Evolutionary conservation across 148 eudicot species (phyloP), one percentile per base, ranked within the genome.

Genomic region (Vaccinium myrtillus): DNA sequence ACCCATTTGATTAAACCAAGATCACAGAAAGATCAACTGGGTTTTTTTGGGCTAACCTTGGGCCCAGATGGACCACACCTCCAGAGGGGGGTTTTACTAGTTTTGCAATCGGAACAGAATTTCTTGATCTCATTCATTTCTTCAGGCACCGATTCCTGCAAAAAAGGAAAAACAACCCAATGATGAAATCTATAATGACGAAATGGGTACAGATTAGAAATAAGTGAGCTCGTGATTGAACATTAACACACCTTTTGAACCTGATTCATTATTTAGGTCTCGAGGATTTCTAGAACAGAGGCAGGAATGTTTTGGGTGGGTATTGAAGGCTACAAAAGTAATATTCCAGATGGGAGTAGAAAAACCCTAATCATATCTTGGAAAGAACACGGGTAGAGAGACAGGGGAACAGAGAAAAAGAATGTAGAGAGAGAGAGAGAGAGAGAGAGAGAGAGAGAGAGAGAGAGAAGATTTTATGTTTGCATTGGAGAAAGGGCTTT

Each of bases 51-150:
- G 16, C 23, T 69, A 19, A 93, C 96, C 91, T 92, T 90, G 63
- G 94, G 96, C 73, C 96, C 96, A 82, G 86, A 70, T 78, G 96
- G 96, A 51, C 96, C 96, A 7, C 59, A 86, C 77, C 96, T 92
- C 96, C 96, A 93, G 51, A 92, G 70, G 67, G 96, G 96, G 6
- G 96, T 93, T 78, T 74, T 83, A 19, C 87, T 87, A 1, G 89
- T 80, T 70, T 87, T 89, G 89, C 91, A 89, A 87, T 83, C 88
- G 36, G 56, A 69, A 74, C 91, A 89, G 23, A 58, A 84, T 83
- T 88, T 92, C 87, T 85, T 88, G 77, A 30, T 61, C 82, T 86
- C 93, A 19, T 71, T 80, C 16, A 74, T 30, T 49, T 84, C 85
- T 13, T 80, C 79, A 48, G 78, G 46, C 54, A 55, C 78, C 10